Percentiles rank a stretch among this genome's conserved stretches.
Evolutionary conservation across 352 stramenopile species (phyloP).

Genomic region (Pythium sp.): DNA sequence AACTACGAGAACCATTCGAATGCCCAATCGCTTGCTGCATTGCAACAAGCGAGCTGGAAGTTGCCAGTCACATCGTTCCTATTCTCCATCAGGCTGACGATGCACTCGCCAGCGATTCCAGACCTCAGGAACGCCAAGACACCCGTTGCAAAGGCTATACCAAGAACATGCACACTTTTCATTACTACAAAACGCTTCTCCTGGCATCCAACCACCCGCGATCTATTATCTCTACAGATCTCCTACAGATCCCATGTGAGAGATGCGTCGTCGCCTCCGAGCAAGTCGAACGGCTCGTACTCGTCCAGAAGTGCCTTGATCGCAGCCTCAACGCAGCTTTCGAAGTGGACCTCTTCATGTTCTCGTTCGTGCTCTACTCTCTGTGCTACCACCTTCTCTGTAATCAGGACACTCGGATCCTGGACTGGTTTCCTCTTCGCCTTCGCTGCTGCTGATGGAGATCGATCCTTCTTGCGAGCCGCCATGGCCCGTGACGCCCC

Average conservation of each 20-base stretch:
- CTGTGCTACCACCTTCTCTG: background rate
- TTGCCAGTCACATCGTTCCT: too few relatives aligned
- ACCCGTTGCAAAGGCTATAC: too few relatives aligned
- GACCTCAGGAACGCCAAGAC: too few relatives aligned
- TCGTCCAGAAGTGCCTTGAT: conserved; percentile 3
- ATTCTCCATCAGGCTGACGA: too few relatives aligned
- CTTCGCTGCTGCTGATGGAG: too few relatives aligned
- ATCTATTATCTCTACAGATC: too few relatives aligned
- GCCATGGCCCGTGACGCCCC: background rate
- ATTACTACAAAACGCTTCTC: background rate
- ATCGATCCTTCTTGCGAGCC: background rate
- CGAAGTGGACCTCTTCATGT: background rate
- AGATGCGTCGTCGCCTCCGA: background rate
- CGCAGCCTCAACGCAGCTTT: background rate
- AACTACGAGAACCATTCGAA: too few relatives aligned
- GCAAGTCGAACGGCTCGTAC: conserved; percentile 5
- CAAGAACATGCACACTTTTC: too few relatives aligned
- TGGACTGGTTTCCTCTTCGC: background rate
- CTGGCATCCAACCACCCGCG: too few relatives aligned
- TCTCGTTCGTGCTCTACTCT: background rate
- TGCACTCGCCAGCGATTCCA: too few relatives aligned
- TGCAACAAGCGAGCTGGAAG: too few relatives aligned
- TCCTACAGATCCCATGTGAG: background rate
- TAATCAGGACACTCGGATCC: background rate
- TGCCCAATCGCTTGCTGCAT: too few relatives aligned